These are phyloP conservation scores for Zygotorulaspora danielsina DNA, from an alignment of 805 yeast genomes.

Conservation along the genomic window DNA sequence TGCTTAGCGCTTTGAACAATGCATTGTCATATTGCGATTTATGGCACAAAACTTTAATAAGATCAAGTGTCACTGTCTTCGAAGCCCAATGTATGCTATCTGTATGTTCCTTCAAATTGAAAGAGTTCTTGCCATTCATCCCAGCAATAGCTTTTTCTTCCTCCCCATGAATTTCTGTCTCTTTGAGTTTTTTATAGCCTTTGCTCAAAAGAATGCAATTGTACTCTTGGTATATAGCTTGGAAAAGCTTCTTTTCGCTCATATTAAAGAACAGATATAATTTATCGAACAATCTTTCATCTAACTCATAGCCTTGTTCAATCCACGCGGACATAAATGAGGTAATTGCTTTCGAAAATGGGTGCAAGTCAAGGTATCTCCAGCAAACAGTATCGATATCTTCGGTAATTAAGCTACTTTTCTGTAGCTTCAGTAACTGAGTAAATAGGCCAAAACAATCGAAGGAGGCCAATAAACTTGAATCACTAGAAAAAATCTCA, in stretches of 20 bases:
- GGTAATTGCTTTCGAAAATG: conserved; percentile 42
- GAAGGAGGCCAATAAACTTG: conserved; percentile 39
- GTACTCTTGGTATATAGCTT: conserved; percentile 41
- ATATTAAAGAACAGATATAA: conserved; percentile 47
- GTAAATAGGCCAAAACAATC: conserved; percentile 53
- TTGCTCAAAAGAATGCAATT: conserved; percentile 40
- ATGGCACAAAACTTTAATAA: conserved; percentile 28
- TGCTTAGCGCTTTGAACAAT: conserved; percentile 1
- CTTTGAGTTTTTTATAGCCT: conserved; percentile 33
- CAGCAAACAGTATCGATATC: conserved; percentile 54
- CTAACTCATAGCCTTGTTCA: conserved; percentile 43
- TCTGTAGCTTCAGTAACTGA: conserved; percentile 54
- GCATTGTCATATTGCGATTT: conserved; percentile 9
- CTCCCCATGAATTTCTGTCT: conserved; percentile 41
- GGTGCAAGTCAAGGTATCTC: conserved; percentile 49
- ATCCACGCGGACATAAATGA: conserved; percentile 58
- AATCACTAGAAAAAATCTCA: conserved; percentile 44
- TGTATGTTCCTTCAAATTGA: conserved; percentile 19
- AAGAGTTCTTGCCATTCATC: conserved; percentile 13
- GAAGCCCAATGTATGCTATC: conserved; percentile 43
- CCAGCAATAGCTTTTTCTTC: conserved; percentile 45
- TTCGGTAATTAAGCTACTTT: conserved; percentile 41
- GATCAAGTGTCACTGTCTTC: conserved; percentile 36
- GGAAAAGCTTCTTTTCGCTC: conserved; percentile 42
- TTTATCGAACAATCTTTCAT: conserved; percentile 51